phyloP scores from a whole-genome alignment of 352 stramenopile genomes.

The Sclerospora graminicola region DNA sequence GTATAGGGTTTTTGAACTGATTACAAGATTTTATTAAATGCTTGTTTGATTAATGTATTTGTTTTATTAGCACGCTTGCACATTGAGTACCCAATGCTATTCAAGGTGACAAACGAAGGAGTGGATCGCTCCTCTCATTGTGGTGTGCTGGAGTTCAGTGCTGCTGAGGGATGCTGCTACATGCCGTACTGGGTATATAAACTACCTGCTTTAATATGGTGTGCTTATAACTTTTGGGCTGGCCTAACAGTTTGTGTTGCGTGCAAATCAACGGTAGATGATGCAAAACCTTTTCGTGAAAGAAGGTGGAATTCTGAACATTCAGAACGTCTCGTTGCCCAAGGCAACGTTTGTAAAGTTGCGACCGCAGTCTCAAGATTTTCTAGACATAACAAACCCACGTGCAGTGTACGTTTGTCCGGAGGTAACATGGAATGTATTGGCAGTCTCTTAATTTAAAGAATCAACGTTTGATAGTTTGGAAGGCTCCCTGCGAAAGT shows the following conservation, averaged over 20 bases:
- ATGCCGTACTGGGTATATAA: constrained; percentile 95
- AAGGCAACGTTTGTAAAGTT: constrained; percentile 99
- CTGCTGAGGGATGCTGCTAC: constrained; percentile 95
- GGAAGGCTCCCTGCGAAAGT: constrained; percentile 74
- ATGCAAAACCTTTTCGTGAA: constrained; percentile 98
- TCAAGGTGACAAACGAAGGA: constrained; percentile 89
- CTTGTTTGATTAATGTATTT: constrained; percentile 1
- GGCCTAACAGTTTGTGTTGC: not conserved
- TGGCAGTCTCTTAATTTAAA: not conserved
- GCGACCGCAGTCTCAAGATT: constrained; percentile 96
- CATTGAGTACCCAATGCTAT: constrained; percentile 99
- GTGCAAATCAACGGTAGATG: constrained; percentile 59
- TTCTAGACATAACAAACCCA: constrained; percentile 98
- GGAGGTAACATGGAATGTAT: not conserved
- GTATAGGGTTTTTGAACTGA: constrained; percentile 19
- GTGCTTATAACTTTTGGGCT: not conserved
- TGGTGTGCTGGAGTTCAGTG: constrained; percentile 98
- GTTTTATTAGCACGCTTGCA: constrained; percentile 68
- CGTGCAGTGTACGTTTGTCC: constrained; percentile 88
- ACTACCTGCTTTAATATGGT: not conserved
- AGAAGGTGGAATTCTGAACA: constrained; percentile 90
- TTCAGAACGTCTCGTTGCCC: constrained; percentile 92
- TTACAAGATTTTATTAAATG: not conserved
- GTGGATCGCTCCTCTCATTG: constrained; percentile 91
- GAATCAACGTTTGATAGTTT: constrained; percentile 26